Conservation (phyloP, 2,329 filamentous ascomycete genomes). For the Cyclaneusma minus region DNA sequence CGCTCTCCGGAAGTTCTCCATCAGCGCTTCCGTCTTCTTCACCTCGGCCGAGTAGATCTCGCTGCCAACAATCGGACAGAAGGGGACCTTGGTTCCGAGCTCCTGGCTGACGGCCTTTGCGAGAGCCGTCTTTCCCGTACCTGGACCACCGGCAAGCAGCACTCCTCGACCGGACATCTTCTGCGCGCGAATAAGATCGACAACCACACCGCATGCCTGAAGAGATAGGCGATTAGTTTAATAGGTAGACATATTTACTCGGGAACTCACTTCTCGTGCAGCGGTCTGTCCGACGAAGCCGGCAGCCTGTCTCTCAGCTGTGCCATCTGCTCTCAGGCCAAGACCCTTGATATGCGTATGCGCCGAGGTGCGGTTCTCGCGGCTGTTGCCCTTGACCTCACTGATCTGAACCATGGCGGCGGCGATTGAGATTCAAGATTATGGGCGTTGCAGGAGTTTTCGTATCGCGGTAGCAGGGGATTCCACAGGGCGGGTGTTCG, state of each 20-base stretch:
- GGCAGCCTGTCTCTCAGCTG: constrained; percentile 60
- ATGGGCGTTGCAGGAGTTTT: constrained; percentile 1
- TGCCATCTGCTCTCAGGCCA: constrained; percentile 73
- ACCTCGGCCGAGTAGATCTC: constrained; percentile 97
- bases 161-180: constrained; percentile 97
- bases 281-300: constrained; percentile 83
- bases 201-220: constrained; percentile 89
- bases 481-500: too few relatives aligned
- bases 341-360: constrained; percentile 97
- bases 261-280: constrained; percentile 62
- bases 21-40: constrained; percentile 97
- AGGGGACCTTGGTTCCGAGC: constrained; percentile 93
- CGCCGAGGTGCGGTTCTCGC: constrained; percentile 89
- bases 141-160: constrained; percentile 82
- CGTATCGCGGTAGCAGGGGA: too few relatives aligned
- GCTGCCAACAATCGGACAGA: constrained; percentile 94
- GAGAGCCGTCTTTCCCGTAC: constrained; percentile 92
- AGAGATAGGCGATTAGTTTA: constrained; percentile 3
- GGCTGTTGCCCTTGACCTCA: constrained; percentile 86
- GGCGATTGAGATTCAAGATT: too few relatives aligned
- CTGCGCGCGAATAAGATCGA: constrained; percentile 88
- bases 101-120: constrained; percentile 94
- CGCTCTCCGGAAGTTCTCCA: constrained; percentile 97
- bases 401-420: constrained; percentile 71
- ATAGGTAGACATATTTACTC: constrained; percentile 1